Percentiles rank a stretch among this genome's conserved stretches.
Conservation (phyloP, 1,284 basidiomycete genomes). For the Kwoniella shivajii region DNA sequence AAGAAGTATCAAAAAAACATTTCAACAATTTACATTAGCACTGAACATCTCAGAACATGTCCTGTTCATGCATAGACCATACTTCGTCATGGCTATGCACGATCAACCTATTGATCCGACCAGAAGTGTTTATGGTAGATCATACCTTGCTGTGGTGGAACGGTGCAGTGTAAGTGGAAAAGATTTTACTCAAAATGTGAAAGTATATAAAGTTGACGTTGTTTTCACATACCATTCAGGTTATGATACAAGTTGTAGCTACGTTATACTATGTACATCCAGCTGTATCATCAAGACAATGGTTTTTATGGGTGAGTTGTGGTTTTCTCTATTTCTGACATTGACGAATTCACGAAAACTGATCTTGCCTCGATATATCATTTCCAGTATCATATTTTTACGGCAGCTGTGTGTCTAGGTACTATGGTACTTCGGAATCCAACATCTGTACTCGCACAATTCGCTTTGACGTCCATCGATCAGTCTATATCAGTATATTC, state of each 20-base stretch:
- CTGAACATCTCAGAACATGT: constrained; percentile 36
- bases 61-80: constrained; percentile 37
- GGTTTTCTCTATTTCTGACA: not conserved
- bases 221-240: constrained; percentile 11
- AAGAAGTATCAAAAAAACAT: constrained; percentile 27
- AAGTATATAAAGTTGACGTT: constrained; percentile 1
- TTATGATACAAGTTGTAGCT: constrained; percentile 33
- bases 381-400: constrained; percentile 36
- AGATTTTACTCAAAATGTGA: not conserved
- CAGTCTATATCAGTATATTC: constrained; percentile 30
- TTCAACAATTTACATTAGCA: constrained; percentile 36
- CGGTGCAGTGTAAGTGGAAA: constrained; percentile 29
- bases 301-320: constrained; percentile 34
- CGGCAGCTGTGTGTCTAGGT: constrained; percentile 37
- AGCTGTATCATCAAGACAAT: constrained; percentile 32
- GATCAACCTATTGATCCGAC: constrained; percentile 34
- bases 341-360: not conserved
- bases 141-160: constrained; percentile 38
- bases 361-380: not conserved
- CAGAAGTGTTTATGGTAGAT: constrained; percentile 27
- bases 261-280: constrained; percentile 31
- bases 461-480: constrained; percentile 32
- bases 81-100: constrained; percentile 41
- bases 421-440: constrained; percentile 35
- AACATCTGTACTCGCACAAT: constrained; percentile 25